phyloP scores from a whole-genome alignment of 805 yeast species.

The Candida bentonensis region DNA sequence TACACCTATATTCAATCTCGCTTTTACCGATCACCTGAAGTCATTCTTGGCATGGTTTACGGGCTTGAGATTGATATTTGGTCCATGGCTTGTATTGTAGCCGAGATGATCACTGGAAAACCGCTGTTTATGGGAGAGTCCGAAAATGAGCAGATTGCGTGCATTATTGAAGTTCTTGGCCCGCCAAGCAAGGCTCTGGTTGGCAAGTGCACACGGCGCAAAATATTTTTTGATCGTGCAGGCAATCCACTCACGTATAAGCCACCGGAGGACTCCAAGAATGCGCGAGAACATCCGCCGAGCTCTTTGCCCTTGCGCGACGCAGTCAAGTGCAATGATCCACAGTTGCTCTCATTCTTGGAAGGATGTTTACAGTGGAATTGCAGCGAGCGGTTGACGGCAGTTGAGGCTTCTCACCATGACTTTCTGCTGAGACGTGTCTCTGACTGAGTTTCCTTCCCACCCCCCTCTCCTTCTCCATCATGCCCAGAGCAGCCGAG shows the following conservation, averaged over 20 bases:
- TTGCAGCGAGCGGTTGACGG: slow-evolving; percentile 36
- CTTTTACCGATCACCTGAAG: slow-evolving; percentile 92
- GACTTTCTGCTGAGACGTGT: slow-evolving; percentile 22
- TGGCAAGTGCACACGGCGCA: slow-evolving; percentile 20
- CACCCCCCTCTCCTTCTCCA: too few species aligned
- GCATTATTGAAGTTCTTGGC: slow-evolving; percentile 80
- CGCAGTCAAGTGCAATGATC: slow-evolving; percentile 15
- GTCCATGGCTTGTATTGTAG: slow-evolving; percentile 95
- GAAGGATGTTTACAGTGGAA: slow-evolving; percentile 57
- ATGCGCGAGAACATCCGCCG: slow-evolving; percentile 14
- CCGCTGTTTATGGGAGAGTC: slow-evolving; percentile 94
- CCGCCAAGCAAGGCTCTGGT: slow-evolving; percentile 49
- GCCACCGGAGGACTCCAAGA: slow-evolving; percentile 11
- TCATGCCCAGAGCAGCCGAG: too few species aligned
- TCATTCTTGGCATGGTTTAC: slow-evolving; percentile 80
- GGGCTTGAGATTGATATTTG: slow-evolving; percentile 90
- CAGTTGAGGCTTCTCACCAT: slow-evolving; percentile 24
- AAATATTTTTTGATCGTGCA: slow-evolving; percentile 23
- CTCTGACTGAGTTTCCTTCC: too few species aligned
- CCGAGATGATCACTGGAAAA: slow-evolving; percentile 83
- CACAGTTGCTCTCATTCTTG: slow-evolving; percentile 27
- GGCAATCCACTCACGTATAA: slow-evolving; percentile 18
- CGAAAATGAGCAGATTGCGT: slow-evolving; percentile 77
- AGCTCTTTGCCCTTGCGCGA: slow-evolving; percentile 13
- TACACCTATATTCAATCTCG: slow-evolving; percentile 94